Conservation (phyloP, 2,329 filamentous ascomycete species). For the Curvularia lunata region DNA sequence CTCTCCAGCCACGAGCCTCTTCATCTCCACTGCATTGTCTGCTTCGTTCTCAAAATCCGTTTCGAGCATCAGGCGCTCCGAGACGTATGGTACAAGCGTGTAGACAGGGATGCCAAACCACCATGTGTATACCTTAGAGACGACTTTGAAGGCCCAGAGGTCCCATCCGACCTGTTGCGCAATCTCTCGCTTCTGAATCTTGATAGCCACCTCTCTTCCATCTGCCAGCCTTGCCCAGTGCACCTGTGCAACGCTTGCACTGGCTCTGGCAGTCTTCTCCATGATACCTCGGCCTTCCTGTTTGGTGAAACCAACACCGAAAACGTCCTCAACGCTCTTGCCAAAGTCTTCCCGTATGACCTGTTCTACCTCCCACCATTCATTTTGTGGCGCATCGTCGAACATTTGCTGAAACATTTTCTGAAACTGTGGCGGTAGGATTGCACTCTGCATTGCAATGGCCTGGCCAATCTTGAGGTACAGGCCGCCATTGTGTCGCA, state of each 20-base stretch:
- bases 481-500: conserved; percentile 86
- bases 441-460: conserved; percentile 96
- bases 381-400: conserved; percentile 93
- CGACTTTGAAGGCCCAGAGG: conserved; percentile 92
- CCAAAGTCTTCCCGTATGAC: conserved; percentile 90
- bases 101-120: conserved; percentile 95
- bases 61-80: conserved; percentile 87
- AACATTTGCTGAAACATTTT: conserved; percentile 97
- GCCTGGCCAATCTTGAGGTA: conserved; percentile 99
- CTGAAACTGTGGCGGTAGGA: conserved; percentile 92
- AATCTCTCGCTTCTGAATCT: conserved; percentile 96
- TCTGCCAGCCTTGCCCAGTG: conserved; percentile 90
- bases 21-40: conserved; percentile 85
- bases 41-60: conserved; percentile 96
- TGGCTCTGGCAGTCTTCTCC: conserved; percentile 75
- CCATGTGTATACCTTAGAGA: conserved; percentile 80
- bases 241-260: conserved; percentile 93
- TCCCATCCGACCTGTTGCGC: conserved; percentile 91
- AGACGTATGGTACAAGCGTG: conserved; percentile 88
- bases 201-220: conserved; percentile 90
- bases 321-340: conserved; percentile 84
- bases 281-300: conserved; percentile 69
- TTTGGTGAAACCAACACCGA: conserved; percentile 82
- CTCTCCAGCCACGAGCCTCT: conserved; percentile 74
- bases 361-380: conserved; percentile 81